Conservation (phyloP, 305 asterid species). For the Solanum hybrid region DNA sequence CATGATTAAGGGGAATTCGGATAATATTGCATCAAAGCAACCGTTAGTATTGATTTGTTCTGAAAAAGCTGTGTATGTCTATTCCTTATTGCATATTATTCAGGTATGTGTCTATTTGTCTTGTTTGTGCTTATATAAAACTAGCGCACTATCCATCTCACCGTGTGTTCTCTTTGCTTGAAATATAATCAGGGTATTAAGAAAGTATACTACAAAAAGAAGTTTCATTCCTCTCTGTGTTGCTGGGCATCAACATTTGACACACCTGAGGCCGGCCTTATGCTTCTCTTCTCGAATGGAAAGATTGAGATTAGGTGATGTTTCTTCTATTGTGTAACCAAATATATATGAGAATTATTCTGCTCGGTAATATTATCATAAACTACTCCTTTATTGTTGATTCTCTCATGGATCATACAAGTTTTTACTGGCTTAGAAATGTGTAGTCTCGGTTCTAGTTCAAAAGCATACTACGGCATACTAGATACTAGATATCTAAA, state of each 20-base stretch:
- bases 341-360: background rate
- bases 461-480: background rate
- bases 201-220: conserved; percentile 79
- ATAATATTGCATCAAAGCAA: conserved; percentile 34
- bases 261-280: conserved; percentile 47
- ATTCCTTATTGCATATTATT: conserved; percentile 58
- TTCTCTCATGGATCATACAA: background rate
- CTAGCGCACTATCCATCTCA: background rate
- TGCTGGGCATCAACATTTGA: conserved; percentile 76
- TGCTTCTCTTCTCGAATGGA: conserved; percentile 69
- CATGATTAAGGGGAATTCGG: conserved; percentile 26
- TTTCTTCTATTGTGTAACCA: background rate
- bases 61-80: conserved; percentile 72
- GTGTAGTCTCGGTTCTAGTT: background rate
- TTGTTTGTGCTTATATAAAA: background rate
- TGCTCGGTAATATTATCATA: background rate
- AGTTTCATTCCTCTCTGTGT: conserved; percentile 59
- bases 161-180: conserved; percentile 1
- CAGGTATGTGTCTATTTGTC: conserved; percentile 42
- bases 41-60: conserved; percentile 57
- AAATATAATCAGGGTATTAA: conserved; percentile 52
- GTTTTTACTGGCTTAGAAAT: background rate
- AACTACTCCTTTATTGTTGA: background rate
- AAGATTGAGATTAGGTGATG: conserved; percentile 73
- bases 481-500: background rate